phyloP scores from a whole-genome alignment of 371 early-diverging fungal species.

The Mucor saturninus region DNA sequence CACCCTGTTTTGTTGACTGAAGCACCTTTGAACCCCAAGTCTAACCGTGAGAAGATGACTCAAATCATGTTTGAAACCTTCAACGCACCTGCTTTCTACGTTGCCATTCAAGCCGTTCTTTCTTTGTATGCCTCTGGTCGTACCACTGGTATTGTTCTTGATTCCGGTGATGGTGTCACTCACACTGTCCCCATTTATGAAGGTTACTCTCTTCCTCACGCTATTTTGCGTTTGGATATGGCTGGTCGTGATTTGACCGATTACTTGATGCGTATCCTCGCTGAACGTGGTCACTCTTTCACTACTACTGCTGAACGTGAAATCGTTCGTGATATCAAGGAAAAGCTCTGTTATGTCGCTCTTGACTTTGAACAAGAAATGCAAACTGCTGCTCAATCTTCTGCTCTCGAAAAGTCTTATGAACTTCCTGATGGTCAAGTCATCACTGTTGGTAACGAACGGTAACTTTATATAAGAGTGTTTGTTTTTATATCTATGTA shows the following conservation, averaged over 20 bases:
- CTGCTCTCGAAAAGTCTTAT: conserved; percentile 96
- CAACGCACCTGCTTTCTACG: conserved; percentile 99
- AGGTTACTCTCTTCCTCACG: conserved; percentile 99
- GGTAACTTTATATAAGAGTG: conserved; percentile 38
- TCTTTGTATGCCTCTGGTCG: conserved; percentile 99
- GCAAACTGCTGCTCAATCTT: conserved; percentile 92
- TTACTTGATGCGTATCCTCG: conserved; percentile 96
- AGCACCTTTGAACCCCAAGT: conserved; percentile 99
- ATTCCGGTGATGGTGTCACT: conserved; percentile 99
- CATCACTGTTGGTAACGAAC: conserved; percentile 98
- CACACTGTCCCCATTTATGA: conserved; percentile 99
- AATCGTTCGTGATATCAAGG: conserved; percentile 99
- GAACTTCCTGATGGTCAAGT: conserved; percentile 99
- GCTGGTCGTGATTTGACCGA: conserved; percentile 98
- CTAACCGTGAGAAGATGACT: conserved; percentile 99
- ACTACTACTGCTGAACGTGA: conserved; percentile 99
- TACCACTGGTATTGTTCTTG: conserved; percentile 99
- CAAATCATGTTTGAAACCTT: conserved; percentile 99
- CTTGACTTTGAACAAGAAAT: conserved; percentile 99
- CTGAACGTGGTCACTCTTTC: conserved; percentile 99
- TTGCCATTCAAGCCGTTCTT: conserved; percentile 98
- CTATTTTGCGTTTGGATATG: conserved; percentile 97
- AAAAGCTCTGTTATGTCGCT: conserved; percentile 99
- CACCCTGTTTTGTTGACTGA: conserved; percentile 99
- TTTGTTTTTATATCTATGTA: not conserved